Percentiles rank a stretch among this genome's conserved stretches.
These are phyloP conservation scores for Didymella keratinophila DNA, from an alignment of 2,329 filamentous ascomycete genomes.

Conservation along the genomic window DNA sequence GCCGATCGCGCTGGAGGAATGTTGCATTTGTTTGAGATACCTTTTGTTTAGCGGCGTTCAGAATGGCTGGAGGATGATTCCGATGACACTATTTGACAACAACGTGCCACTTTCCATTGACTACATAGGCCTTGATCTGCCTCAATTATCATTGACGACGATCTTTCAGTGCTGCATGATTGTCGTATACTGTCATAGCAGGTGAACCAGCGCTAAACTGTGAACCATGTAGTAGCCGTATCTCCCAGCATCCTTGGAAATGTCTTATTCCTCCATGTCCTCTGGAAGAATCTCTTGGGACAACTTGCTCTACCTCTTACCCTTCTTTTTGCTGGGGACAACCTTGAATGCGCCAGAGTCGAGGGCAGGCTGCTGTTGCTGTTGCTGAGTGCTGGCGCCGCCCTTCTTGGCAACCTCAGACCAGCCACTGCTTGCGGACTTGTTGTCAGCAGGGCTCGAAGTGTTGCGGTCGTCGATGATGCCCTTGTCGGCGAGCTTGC, in stretches of 20 bases:
- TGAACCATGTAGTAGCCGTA: neutral
- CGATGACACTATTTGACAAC: neutral
- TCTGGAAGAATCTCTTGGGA: neutral
- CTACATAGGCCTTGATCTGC: neutral
- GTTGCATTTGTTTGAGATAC: slow-evolving; percentile 7
- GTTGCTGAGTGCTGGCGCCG: slow-evolving; percentile 62
- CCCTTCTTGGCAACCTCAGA: slow-evolving; percentile 98
- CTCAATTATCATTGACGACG: neutral
- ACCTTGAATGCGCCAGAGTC: slow-evolving; percentile 80
- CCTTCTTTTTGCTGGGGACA: slow-evolving; percentile 91
- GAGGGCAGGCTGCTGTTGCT: slow-evolving; percentile 43
- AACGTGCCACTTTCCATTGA: neutral
- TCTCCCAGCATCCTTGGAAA: neutral
- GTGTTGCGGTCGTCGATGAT: slow-evolving; percentile 75
- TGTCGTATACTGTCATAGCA: neutral
- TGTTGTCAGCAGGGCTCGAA: slow-evolving; percentile 58
- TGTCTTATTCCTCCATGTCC: neutral
- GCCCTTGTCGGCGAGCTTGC: slow-evolving; percentile 91
- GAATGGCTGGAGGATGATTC: neutral
- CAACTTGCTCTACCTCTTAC: slow-evolving; percentile 49
- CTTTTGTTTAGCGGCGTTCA: slow-evolving; percentile 13
- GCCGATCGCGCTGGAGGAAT: neutral
- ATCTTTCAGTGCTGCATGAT: neutral
- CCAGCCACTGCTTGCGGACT: slow-evolving; percentile 73
- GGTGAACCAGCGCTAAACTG: neutral